Evolutionary conservation across 441 rosid species (phyloP), one percentile per base, ranked within the genome.

Genomic region (Syzygium malaccense): DNA sequence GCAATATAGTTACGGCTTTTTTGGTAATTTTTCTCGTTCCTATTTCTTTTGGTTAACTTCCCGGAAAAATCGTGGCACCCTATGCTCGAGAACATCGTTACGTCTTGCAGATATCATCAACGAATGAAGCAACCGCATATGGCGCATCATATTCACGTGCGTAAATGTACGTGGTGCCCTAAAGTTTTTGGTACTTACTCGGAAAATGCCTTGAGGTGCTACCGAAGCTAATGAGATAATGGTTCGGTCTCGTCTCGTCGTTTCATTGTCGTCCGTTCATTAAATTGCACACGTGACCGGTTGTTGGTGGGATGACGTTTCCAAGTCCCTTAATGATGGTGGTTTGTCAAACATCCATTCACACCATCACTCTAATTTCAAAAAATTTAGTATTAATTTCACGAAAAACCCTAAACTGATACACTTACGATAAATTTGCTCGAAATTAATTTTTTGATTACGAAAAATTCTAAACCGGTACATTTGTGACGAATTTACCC

Each of bases 381-480:
- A 64, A 66, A 7, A 32, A 8, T 4, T 45, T 45, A 45, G 9
- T 7, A 45, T 45, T 45, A 7, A 45, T 45, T 7, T 7, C 7
- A 1, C 9, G 7, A 45, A 45, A 45, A 45, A 45, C 1, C 2
- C 2, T 7, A 45, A 45, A 45, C 1, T 45, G 1, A 45, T 45
- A 45, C 2, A 45, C 9, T 45, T 45, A 1, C 7, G 9, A 7
- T 45, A 45, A 45, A 45, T 45, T 45, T 45, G 7, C 9, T 45
- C 9, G 7, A 45, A 45, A 45, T 45, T 7, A 45, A 45, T 45
- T 45, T 45, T 41, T 45, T 45, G 0, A 45, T 8, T 0, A 45
- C 2, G 7, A 45, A 45, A 45, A 45, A 45, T 45, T 1, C 1
- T 1, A 45, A 45, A 7, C 1, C 0, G 9, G 1, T 45, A 45